Conservation (phyloP, 805 yeast genomes). For the Starmera caribaea region DNA sequence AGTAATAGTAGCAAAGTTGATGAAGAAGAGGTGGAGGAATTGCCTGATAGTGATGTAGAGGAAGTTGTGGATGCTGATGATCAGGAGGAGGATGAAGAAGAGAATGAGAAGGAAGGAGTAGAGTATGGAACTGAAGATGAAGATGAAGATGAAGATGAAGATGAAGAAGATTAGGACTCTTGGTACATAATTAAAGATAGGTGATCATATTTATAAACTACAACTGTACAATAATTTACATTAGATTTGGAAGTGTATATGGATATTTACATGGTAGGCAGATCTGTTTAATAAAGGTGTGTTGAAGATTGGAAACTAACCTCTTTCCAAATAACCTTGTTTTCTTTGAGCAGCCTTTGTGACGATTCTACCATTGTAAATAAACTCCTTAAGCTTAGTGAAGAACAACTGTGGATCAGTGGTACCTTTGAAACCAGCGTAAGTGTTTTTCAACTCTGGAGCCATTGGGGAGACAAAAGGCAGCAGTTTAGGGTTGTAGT, state of each 20-base stretch:
- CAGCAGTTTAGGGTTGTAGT: constrained; percentile 37
- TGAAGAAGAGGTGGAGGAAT: constrained; percentile 3
- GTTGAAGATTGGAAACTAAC: constrained; percentile 15
- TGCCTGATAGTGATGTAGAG: constrained; percentile 4
- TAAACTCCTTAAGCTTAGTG: constrained; percentile 63
- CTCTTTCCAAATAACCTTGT: constrained; percentile 21
- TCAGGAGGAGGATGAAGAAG: constrained; percentile 16
- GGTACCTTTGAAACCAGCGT: constrained; percentile 67
- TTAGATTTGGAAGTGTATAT: neutral
- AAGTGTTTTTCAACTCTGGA: constrained; percentile 61
- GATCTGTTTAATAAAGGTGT: no score
- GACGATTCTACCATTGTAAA: constrained; percentile 59
- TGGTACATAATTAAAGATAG: no score
- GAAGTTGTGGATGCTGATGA: constrained; percentile 12
- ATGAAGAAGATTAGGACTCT: neutral
- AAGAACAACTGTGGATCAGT: constrained; percentile 66
- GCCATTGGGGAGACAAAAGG: constrained; percentile 72
- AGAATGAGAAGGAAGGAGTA: constrained; percentile 5
- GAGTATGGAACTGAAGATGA: constrained; percentile 7
- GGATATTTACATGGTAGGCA: constrained; percentile 9
- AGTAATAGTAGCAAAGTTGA: neutral
- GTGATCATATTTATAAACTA: no score
- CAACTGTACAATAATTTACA: neutral
- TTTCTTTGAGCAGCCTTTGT: constrained; percentile 18
- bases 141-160: constrained; percentile 4